These are phyloP conservation scores for Neurospora cerealis DNA, from an alignment of 495 filamentous ascomycete species.

Conservation along the genomic window DNA sequence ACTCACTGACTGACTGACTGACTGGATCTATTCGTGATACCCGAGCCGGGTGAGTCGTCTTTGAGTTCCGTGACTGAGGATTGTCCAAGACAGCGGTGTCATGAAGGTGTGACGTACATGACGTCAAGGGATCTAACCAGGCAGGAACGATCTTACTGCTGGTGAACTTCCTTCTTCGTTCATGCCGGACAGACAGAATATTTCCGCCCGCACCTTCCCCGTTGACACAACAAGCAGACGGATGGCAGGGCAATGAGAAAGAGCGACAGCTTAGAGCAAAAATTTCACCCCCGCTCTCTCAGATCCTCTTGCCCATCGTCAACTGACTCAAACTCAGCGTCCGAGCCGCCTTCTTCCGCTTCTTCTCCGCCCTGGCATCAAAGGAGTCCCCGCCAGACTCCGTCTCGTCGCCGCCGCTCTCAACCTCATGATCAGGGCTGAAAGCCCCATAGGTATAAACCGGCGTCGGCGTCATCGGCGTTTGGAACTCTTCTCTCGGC, in stretches of 20 bases:
- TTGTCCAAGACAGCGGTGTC: not conserved
- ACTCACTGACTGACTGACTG: not conserved
- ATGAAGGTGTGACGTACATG: not conserved
- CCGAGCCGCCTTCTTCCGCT: constrained; percentile 32
- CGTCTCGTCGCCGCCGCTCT: constrained; percentile 8
- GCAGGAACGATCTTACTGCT: not conserved
- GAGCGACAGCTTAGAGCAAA: not conserved
- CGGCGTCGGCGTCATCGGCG: constrained; percentile 1
- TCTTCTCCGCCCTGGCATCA: not conserved
- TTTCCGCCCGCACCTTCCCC: not conserved
- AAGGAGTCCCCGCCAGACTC: constrained; percentile 16
- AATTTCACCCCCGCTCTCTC: not conserved
- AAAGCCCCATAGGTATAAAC: constrained; percentile 33
- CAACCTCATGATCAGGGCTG: constrained; percentile 23
- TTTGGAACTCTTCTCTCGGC: constrained; percentile 25
- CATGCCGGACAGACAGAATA: not conserved
- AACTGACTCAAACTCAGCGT: constrained; percentile 42
- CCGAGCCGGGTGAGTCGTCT: not conserved
- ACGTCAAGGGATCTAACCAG: not conserved
- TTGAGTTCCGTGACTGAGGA: not conserved
- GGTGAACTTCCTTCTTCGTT: not conserved
- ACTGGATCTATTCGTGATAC: not conserved
- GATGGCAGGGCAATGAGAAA: not conserved
- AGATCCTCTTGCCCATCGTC: constrained; percentile 28
- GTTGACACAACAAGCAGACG: not conserved